Conservation (phyloP, 2,329 filamentous ascomycete genomes). For the Akanthomyces lecanii region DNA sequence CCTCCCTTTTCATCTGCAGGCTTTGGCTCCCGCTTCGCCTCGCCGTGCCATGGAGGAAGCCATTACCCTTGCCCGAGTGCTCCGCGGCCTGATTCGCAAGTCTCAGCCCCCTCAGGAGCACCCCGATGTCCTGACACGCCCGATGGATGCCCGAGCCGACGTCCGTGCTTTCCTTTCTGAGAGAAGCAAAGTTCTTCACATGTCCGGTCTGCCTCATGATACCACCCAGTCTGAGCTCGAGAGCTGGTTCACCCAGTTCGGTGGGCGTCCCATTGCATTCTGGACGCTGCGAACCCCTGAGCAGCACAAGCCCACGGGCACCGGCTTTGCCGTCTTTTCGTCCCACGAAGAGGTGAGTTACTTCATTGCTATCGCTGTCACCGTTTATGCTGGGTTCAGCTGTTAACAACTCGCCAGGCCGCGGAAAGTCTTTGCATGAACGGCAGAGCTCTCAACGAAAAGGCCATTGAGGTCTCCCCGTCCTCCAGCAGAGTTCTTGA, state of each 20-base stretch:
- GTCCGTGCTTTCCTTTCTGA: slow-evolving; percentile 94
- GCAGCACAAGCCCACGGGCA: slow-evolving; percentile 98
- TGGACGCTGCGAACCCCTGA: slow-evolving; percentile 97
- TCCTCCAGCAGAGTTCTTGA: slow-evolving; percentile 96
- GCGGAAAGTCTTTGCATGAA: slow-evolving; percentile 99
- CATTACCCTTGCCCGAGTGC: slow-evolving; percentile 85
- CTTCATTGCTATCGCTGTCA: not conserved
- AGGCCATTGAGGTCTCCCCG: slow-evolving; percentile 97
- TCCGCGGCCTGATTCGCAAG: slow-evolving; percentile 90
- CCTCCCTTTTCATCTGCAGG: slow-evolving; percentile 94
- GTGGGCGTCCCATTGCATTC: slow-evolving; percentile 94
- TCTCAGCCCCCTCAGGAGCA: slow-evolving; percentile 92
- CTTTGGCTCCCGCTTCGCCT: slow-evolving; percentile 88
- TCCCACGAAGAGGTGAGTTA: slow-evolving; percentile 91
- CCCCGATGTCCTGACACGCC: slow-evolving; percentile 87
- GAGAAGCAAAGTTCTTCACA: slow-evolving; percentile 95
- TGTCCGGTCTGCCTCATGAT: slow-evolving; percentile 95
- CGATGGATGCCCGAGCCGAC: slow-evolving; percentile 95
- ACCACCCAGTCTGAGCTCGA: slow-evolving; percentile 98
- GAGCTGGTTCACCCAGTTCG: slow-evolving; percentile 99
- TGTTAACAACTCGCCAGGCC: slow-evolving; percentile 53
- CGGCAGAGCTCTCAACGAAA: slow-evolving; percentile 93
- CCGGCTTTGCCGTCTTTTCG: slow-evolving; percentile 96
- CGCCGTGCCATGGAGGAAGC: slow-evolving; percentile 97
- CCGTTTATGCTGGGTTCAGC: not conserved